Base-by-base conservation (phyloP, 148 eudicot genomes). In the Heliosperma pusillum region DNA sequence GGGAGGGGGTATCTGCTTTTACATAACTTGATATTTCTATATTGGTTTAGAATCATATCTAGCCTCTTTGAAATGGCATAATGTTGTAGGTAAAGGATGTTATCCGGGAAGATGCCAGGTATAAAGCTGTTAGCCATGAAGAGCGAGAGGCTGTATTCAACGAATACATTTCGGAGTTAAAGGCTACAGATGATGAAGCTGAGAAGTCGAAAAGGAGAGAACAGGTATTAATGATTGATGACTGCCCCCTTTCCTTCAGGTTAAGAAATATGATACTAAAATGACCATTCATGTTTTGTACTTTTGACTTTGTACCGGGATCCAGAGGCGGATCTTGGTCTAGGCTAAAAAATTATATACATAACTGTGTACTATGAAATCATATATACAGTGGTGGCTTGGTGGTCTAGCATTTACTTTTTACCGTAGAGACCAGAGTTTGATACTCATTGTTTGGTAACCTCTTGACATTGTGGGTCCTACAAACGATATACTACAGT, bases 111-210 rank as follows among this genome's bases (percentile, higher is more conserved):
- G 99, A 96, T 76, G 85, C 86, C 56, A 83, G 97, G 70, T 96
- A 90, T 88, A 92, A 90, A 85, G 86, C 90, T 77, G 89, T 96
- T 57, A 86, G 81, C 80, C 99, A 96, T 74, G 97, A 90, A 77
- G 97, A 96, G 26, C 88, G 97, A 81, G 99, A 96, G 80, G 71
- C 72, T 58, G 71, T 92, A 53, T 96, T 92, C 69, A 88, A 89
- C 69, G 93, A 96, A 78, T 96, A 86, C 81, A 83, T 89, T 68
- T 85, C 88, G 30, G 89, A 92, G 60, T 75, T 92, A 44, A 96
- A 92, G 87, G 86, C 86, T 79, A 90, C 80, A 20, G 87, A 79
- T 79, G 90, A 87, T 78, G 92, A 86, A 79, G 85, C 86, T 65
- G 89, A 87, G 80, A 83, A 88, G 85, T 87, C 89, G 17, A 89